Evolutionary conservation across 2,329 filamentous ascomycete genomes (phyloP).

Genomic region (Aspergillus pseudoterreus): DNA sequence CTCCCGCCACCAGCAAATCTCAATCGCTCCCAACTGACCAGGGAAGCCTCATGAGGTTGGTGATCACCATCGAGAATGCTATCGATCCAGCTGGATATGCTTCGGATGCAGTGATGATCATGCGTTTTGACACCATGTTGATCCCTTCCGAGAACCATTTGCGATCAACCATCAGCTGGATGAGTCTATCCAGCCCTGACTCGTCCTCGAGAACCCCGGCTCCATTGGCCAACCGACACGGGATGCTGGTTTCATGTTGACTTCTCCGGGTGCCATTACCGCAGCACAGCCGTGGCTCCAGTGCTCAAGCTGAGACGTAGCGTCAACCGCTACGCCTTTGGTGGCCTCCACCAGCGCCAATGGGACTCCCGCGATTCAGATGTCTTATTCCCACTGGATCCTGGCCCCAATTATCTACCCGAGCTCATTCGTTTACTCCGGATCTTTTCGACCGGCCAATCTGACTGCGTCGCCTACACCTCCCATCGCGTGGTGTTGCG

Average conservation of each 20-base stretch:
- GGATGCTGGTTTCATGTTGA: slow-evolving; percentile 20
- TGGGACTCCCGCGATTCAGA: slow-evolving; percentile 1
- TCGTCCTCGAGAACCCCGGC: neutral
- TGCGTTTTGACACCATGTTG: neutral
- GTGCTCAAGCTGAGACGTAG: slow-evolving; percentile 21
- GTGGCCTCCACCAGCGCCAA: slow-evolving; percentile 12
- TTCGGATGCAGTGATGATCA: no score
- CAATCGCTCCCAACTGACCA: no score
- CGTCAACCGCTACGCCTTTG: slow-evolving; percentile 12
- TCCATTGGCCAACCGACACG: slow-evolving; percentile 8
- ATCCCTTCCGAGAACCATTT: neutral
- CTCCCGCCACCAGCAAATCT: no score
- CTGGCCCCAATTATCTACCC: slow-evolving; percentile 1
- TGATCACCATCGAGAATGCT: no score
- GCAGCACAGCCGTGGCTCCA: slow-evolving; percentile 5
- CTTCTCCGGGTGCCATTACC: slow-evolving; percentile 7
- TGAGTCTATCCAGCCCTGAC: neutral
- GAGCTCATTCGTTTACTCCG: slow-evolving; percentile 2
- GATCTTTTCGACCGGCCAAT: slow-evolving; percentile 6
- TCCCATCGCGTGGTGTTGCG: neutral
- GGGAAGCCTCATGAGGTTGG: no score
- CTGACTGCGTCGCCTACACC: neutral
- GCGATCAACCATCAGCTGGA: neutral
- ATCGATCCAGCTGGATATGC: no score
- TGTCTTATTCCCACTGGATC: neutral